Base-by-base conservation (phyloP, 352 stramenopile genomes). In the Globisporangium radiosum region DNA sequence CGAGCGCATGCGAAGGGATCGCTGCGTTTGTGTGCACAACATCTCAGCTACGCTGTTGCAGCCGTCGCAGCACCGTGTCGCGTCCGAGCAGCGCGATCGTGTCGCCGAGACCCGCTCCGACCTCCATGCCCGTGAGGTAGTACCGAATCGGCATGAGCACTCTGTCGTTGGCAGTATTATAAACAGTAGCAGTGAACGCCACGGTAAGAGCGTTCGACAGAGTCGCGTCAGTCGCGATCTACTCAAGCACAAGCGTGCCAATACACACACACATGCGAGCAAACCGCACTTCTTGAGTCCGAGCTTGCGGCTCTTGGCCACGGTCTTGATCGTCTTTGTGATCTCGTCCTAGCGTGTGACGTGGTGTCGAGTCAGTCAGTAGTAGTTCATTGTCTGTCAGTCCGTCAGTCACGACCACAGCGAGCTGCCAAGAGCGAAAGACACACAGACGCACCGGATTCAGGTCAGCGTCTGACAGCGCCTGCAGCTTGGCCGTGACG, bases 141-240 rank as follows among this genome's bases (percentile, higher is more conserved):
- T 95, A 95, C 4, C 85, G 85, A 52, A 93, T 79, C 9, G 85
- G 83, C 85, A 95, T 95, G n/a, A 94, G 68, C 48, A 94, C 78
- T 54, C 85, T 94, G 38, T 38, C 66, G 14, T 37, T 57, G 14
- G 59, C 33, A 39, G 10, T 58, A 33, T 33, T 58, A 33, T 33
- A 33, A 57, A 33, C 50, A 42, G 48, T 7, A 15, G 5, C 25
- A 43, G 49, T 11, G 7, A 15, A 7, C 9, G 25, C 25, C 25
- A 33, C 25, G 25, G 13, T 40, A 8, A 8, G n/a, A 47, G 11
- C 33, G 37, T 44, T 3, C 17, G 7, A 17, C 9, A 10, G 25
- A 54, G 4, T 3, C 5, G 3, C 13, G 7, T 14, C 4, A 33
- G 0, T 25, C 17, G n/a, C 11, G 5, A 57, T 19, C 9, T 38